phyloP scores from a whole-genome alignment of 768 basidiomycete species.

The Ramaria sp. region DNA sequence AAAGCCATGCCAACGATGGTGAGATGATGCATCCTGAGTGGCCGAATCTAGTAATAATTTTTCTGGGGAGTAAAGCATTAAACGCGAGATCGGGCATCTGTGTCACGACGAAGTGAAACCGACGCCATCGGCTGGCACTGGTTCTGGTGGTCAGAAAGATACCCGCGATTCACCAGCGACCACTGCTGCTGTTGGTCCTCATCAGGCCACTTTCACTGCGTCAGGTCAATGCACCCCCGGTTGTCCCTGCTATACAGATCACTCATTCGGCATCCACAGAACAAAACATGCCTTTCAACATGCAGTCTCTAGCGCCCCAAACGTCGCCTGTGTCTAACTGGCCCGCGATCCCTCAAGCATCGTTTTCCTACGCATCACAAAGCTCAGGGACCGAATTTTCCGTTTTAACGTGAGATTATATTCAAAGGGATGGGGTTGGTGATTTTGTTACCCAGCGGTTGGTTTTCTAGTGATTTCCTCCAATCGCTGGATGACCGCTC shows the following conservation, averaged over 20 bases:
- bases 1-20: slow-evolving; percentile 85
- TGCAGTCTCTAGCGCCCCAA: slow-evolving; percentile 28
- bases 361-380: slow-evolving; percentile 63
- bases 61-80: slow-evolving; percentile 81
- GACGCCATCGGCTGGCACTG: not conserved
- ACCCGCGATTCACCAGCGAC: slow-evolving; percentile 14
- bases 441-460: no score
- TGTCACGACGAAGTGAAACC: slow-evolving; percentile 72
- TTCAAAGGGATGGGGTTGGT: slow-evolving; percentile 8
- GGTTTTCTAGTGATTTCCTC: slow-evolving; percentile 61
- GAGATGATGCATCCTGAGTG: slow-evolving; percentile 22
- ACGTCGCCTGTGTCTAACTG: slow-evolving; percentile 30
- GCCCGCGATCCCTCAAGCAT: slow-evolving; percentile 38
- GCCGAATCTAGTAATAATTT: no score
- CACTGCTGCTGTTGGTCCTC: not conserved
- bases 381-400: slow-evolving; percentile 75
- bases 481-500: slow-evolving; percentile 79
- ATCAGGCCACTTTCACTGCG: not conserved
- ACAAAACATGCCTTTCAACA: slow-evolving; percentile 10
- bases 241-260: slow-evolving; percentile 20
- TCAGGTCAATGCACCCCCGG: not conserved
- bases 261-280: slow-evolving; percentile 16
- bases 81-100: slow-evolving; percentile 90
- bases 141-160: not conserved
- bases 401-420: slow-evolving; percentile 52